These are phyloP conservation scores for Prinsepia uniflora DNA, from an alignment of 306 rosid genomes.

Conservation along the genomic window DNA sequence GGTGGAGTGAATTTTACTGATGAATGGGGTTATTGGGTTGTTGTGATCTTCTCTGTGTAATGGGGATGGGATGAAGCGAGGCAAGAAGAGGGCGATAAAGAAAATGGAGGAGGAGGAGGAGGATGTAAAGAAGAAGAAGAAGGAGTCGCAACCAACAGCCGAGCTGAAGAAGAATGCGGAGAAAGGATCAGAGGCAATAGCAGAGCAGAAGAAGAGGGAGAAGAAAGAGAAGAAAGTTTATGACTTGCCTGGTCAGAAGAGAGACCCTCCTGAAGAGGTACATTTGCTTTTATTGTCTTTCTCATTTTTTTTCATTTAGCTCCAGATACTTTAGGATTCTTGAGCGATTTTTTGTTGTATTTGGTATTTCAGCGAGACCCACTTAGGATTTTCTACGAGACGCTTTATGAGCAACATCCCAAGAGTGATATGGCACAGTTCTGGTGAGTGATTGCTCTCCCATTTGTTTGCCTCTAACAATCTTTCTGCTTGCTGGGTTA, in stretches of 20 bases:
- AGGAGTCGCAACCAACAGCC: constrained; percentile 8
- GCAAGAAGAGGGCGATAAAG: constrained; percentile 30
- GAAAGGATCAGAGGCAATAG: constrained; percentile 12
- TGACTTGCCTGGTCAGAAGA: constrained; percentile 87
- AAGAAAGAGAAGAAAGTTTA: constrained; percentile 61
- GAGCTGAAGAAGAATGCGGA: constrained; percentile 13
- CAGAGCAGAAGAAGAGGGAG: constrained; percentile 34
- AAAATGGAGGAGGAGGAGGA: constrained; percentile 18
- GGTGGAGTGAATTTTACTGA: neutral
- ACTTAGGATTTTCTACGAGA: constrained; percentile 68
- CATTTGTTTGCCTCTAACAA: neutral
- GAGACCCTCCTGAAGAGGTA: constrained; percentile 85
- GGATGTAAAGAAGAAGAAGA: constrained; percentile 22
- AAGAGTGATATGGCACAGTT: constrained; percentile 76
- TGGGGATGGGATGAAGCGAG: constrained; percentile 38
- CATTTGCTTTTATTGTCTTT: neutral
- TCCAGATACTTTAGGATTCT: constrained; percentile 1
- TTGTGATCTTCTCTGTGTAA: neutral
- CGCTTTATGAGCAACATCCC: constrained; percentile 53
- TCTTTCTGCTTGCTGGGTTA: neutral
- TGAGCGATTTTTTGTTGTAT: constrained; percentile 9
- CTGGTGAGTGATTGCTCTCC: constrained; percentile 50
- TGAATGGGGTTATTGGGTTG: constrained; percentile 12
- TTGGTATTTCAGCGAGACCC: constrained; percentile 69
- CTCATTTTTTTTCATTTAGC: neutral